Base-by-base conservation (phyloP, 306 rosid species). In the Styphnolobium japonicum region DNA sequence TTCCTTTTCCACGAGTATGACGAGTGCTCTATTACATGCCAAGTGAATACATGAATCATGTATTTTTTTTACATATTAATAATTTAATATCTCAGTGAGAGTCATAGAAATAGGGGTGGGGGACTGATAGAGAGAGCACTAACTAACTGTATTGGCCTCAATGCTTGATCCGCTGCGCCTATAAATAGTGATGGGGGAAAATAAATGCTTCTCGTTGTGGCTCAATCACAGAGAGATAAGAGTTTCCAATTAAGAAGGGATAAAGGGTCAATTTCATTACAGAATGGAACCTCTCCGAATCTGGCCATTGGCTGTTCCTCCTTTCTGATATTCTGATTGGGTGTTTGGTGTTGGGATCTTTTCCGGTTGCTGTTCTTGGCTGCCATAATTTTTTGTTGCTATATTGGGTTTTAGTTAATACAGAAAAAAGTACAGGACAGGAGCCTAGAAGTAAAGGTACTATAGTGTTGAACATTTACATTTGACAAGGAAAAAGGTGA, bases 161-260 rank as follows among this genome's bases (percentile, higher is more conserved):
- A 27, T 33, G 65, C 29, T 51, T 36, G 60, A 27, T 82, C 23
- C 0, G 0, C 34, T 22, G 4, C 0, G 1, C 52, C 51, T 77
- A 83, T 78, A 71, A 83, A 83, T 83, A 64, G 25, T 23, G 19
- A 23, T 14, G 15, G 10, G 23, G 14, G 15, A 36, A 39, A 71
- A n/a, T 64, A 71, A 56, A 42, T 58, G 42, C 36, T 48, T 10
- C 14, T 43, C 42, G 16, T 14, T 55, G 53, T 29, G 75, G 62
- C 31, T 46, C 8, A 23, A 48, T 19, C 63, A 21, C 15, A 45
- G 0, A 3, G 15, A 36, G 0, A n/a, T n/a, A n/a, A 36, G 14
- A 18, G 51, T 52, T 63, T 8, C 68, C 69, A 45, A 19, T 65
- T 67, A 42, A 55, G 52, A 62, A 62, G 15, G 76, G 63, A 66